A percentile compares a stretch with the other conserved stretches of the same genome.
Conservation (phyloP, 2,329 filamentous ascomycete species). For the Fusarium avenaceum region DNA sequence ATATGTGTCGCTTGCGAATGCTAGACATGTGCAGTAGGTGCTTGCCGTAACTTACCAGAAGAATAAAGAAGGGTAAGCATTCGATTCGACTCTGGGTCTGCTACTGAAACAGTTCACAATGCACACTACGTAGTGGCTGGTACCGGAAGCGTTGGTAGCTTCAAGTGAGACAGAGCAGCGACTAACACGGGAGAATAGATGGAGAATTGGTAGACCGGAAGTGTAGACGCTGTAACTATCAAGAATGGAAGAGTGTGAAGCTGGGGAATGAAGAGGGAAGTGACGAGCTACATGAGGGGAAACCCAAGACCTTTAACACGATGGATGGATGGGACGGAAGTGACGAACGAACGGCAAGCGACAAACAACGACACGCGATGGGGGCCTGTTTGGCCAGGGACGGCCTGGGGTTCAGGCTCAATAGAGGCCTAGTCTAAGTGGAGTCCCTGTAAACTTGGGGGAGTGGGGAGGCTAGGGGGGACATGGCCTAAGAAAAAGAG, state of each 20-base stretch:
- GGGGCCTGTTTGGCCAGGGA: constrained; percentile 23
- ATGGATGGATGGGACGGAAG: constrained; percentile 19
- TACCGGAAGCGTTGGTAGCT: constrained; percentile 8
- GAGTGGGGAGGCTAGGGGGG: constrained; percentile 21
- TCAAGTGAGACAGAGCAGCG: constrained; percentile 26
- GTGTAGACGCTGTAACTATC: constrained; percentile 2
- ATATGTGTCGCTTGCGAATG: background rate
- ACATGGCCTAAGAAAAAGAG: constrained; percentile 35
- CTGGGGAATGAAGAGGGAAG: constrained; percentile 18
- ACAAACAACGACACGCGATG: constrained; percentile 31
- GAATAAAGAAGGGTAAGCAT: constrained; percentile 16
- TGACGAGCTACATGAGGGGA: constrained; percentile 34
- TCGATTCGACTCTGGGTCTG: constrained; percentile 21
- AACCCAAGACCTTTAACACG: constrained; percentile 19
- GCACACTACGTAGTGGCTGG: constrained; percentile 3
- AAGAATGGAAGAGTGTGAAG: constrained; percentile 2
- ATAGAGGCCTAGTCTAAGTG: constrained; percentile 31
- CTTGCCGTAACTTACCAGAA: constrained; percentile 23
- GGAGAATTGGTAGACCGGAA: constrained; percentile 8
- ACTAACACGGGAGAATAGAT: constrained; percentile 21
- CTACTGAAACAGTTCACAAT: constrained; percentile 14
- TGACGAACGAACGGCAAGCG: background rate
- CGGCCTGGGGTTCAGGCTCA: constrained; percentile 36
- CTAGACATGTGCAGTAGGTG: background rate
- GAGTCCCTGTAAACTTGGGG: constrained; percentile 36